Evolutionary conservation across 2,329 filamentous ascomycete species (phyloP), one percentile per base, ranked within the genome.

Genomic region (Ophiostoma ulmi): DNA sequence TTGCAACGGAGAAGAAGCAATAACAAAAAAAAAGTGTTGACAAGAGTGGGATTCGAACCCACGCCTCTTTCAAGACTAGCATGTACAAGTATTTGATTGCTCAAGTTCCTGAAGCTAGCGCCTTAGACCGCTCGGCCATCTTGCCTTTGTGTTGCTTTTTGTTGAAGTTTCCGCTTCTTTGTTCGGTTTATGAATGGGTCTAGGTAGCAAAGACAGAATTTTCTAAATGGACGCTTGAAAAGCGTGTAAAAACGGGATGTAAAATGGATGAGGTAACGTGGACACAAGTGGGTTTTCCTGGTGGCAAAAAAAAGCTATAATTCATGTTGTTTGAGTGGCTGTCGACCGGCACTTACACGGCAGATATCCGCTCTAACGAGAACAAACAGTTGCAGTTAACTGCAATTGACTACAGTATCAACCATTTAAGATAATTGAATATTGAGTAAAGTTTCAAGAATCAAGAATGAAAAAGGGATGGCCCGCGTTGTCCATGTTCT

Each of bases 71-170:
- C 69, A 26, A 70, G 61, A 70, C 69, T 70, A 70, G 64, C 69
- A 70, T 38, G n/a, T 35, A n/a, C 58, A 63, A 63, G 14, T 14
- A n/a, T 35, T 63, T 26, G 22, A 58, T 58, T 3, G 8, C 22
- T 63, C 26, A 14, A 63, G 17, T 20, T 63, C 63, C 63, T 65
- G 36, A 65, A 39, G 63, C 63, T 65, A 39, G 63, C 69, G 65
- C 65, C 69, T 70, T 70, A 70, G 69, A 67, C 69, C 65, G 69
- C 69, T 70, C 69, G 69, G 65, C 69, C 69, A 63, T 70, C 69
- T 70, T 70, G 63, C 67, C 70, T 35, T 67, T 55, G 14, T 61
- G 26, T 38, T 22, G 17, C 2, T 39, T 36, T 17, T 39, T 44
- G 13, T 65, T 38, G 36, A 39, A 65, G n/a, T 22, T 5, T 38